Conservation (phyloP, 2,329 filamentous ascomycete species). For the Ciborinia camelliae region DNA sequence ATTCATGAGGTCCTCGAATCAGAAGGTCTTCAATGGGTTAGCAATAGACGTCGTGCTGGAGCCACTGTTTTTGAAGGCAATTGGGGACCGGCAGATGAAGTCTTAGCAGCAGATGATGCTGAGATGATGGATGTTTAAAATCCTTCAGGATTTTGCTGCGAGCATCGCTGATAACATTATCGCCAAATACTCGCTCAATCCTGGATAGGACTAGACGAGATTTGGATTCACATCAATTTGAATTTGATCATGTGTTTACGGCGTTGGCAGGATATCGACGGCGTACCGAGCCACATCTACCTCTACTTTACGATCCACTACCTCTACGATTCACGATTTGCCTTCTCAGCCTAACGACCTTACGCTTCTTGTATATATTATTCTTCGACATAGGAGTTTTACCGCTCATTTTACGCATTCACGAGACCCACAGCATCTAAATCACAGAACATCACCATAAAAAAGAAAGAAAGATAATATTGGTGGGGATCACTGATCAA, state of each 20-base stretch:
- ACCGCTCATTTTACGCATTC: conserved; percentile 32
- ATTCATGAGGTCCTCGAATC: conserved; percentile 70
- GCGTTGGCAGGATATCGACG: conserved; percentile 31
- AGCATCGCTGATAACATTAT: conserved; percentile 21
- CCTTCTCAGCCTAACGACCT: conserved; percentile 24
- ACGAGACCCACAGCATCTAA: conserved; percentile 26
- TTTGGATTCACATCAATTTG: conserved; percentile 33
- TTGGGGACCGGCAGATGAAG: conserved; percentile 74
- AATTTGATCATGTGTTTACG: conserved; percentile 28
- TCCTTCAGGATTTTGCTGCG: conserved; percentile 23
- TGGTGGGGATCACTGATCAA: conserved; percentile 11
- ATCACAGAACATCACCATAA: conserved; percentile 21
- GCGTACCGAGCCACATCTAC: conserved; percentile 22
- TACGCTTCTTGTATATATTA: conserved; percentile 31
- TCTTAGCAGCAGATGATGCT: conserved; percentile 39
- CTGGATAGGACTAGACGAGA: conserved; percentile 35
- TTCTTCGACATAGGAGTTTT: conserved; percentile 21
- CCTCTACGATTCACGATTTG: conserved; percentile 25
- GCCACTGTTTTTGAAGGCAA: conserved; percentile 96
- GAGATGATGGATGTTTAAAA: conserved; percentile 40
- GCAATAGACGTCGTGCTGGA: conserved; percentile 71
- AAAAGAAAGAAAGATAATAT: conserved; percentile 4
- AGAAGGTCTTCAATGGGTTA: conserved; percentile 77
- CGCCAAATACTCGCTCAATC: conserved; percentile 28
- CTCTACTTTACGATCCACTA: conserved; percentile 18